Evolutionary conservation across 1,284 basidiomycete genomes (phyloP).

Genomic region (Puccinia novopanici): DNA sequence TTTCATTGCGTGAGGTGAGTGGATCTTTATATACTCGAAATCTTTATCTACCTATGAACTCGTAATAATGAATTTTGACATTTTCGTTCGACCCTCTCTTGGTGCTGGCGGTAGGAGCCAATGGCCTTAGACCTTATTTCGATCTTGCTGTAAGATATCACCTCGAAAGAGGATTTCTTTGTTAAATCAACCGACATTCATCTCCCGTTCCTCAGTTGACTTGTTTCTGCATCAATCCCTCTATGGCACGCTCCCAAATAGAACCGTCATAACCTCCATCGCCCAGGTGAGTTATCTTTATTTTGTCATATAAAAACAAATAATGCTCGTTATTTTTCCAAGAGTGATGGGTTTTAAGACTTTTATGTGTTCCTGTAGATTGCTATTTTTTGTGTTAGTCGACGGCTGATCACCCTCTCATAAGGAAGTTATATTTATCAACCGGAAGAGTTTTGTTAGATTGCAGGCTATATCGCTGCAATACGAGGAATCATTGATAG

Average conservation of each 20-base stretch:
- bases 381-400: constrained; percentile 38
- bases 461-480: constrained; percentile 38
- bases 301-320: neutral
- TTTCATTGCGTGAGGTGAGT: constrained; percentile 8
- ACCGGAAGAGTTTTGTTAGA: neutral
- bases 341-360: neutral
- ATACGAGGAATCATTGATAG: constrained; percentile 24
- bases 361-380: constrained; percentile 2
- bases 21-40: constrained; percentile 9
- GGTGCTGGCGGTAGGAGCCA: constrained; percentile 3
- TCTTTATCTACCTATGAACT: neutral
- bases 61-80: neutral
- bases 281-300: constrained; percentile 6
- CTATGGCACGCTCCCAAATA: neutral
- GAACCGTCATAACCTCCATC: constrained; percentile 12
- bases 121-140: constrained; percentile 26
- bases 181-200: neutral
- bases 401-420: neutral
- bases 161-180: neutral
- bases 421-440: neutral
- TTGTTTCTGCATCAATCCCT: neutral
- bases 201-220: neutral
- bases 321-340: neutral
- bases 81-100: constrained; percentile 23
- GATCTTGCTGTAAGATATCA: constrained; percentile 12